Percentiles rank a stretch among this genome's conserved stretches.
These are phyloP conservation scores for Raphanus raphanistrum DNA, from an alignment of 345 rosid species.

Conservation along the genomic window DNA sequence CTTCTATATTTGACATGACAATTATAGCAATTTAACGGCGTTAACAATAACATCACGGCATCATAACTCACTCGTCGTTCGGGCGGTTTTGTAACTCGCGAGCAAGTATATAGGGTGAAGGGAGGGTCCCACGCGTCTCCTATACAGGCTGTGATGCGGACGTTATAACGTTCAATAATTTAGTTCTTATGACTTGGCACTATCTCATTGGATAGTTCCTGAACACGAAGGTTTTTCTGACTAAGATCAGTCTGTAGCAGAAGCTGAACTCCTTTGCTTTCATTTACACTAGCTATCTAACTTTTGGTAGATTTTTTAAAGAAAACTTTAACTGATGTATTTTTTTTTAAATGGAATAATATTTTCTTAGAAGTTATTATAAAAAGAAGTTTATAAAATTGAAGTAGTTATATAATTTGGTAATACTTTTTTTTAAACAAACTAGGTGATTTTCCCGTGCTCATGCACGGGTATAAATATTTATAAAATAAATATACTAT, in stretches of 20 bases:
- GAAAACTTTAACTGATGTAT: neutral
- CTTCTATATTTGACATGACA: slow-evolving; percentile 24
- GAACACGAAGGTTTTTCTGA: slow-evolving; percentile 14
- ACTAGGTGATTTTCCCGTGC: too few relatives aligned
- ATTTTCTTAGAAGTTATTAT: neutral
- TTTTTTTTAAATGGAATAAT: neutral
- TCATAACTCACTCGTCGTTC: slow-evolving; percentile 14
- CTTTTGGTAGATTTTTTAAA: neutral
- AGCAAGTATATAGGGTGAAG: neutral
- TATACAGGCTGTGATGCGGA: slow-evolving; percentile 23
- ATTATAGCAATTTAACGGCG: slow-evolving; percentile 33
- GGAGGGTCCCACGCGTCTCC: slow-evolving; percentile 27
- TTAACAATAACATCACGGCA: slow-evolving; percentile 30
- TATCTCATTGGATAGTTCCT: neutral
- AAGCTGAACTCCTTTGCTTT: neutral
- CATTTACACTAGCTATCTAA: neutral
- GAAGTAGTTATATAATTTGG: neutral
- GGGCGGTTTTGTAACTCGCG: slow-evolving; percentile 38
- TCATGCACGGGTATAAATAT: too few relatives aligned
- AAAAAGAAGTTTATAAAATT: neutral
- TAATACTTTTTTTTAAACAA: too few relatives aligned
- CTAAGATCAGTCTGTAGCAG: slow-evolving; percentile 15
- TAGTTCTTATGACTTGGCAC: slow-evolving; percentile 7
- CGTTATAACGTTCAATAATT: slow-evolving; percentile 17
- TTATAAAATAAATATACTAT: too few relatives aligned